Percentiles rank a stretch among this genome's conserved stretches.
phyloP scores from a whole-genome alignment of 495 filamentous ascomycete species.

The Barbatosphaeria neglecta region DNA sequence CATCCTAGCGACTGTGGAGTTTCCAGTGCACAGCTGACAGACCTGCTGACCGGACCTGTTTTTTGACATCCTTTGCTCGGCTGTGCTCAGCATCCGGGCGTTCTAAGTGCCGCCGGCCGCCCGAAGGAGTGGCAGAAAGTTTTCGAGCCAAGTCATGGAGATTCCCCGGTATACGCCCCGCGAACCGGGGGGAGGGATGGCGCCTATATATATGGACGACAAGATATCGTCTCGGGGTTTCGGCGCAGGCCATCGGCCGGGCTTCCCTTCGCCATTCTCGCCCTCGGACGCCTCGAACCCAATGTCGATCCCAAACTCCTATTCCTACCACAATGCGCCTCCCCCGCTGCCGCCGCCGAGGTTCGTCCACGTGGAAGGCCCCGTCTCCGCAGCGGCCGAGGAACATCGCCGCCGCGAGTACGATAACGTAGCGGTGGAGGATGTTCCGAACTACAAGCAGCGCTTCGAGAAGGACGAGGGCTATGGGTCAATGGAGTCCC shows the following conservation, averaged over 20 bases:
- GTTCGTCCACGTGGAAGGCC: slow-evolving; percentile 24
- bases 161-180: neutral
- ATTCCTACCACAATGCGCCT: slow-evolving; percentile 22
- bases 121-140: neutral
- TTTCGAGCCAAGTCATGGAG: neutral
- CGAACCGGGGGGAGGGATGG: neutral
- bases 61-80: no score
- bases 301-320: slow-evolving; percentile 23
- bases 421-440: slow-evolving; percentile 8
- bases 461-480: neutral
- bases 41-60: no score
- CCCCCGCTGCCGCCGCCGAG: slow-evolving; percentile 40
- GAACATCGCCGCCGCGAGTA: slow-evolving; percentile 9
- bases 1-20: no score
- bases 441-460: slow-evolving; percentile 5
- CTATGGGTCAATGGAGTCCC: slow-evolving; percentile 12
- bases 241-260: neutral
- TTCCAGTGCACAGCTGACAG: no score
- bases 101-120: no score
- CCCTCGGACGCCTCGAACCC: slow-evolving; percentile 18
- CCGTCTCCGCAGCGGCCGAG: slow-evolving; percentile 16
- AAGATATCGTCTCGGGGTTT: neutral
- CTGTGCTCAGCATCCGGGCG: no score
- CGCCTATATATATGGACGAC: neutral
- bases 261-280: slow-evolving; percentile 7